Base-by-base conservation (phyloP, 352 stramenopile genomes). In the Phytopythium chamaehyphon region DNA sequence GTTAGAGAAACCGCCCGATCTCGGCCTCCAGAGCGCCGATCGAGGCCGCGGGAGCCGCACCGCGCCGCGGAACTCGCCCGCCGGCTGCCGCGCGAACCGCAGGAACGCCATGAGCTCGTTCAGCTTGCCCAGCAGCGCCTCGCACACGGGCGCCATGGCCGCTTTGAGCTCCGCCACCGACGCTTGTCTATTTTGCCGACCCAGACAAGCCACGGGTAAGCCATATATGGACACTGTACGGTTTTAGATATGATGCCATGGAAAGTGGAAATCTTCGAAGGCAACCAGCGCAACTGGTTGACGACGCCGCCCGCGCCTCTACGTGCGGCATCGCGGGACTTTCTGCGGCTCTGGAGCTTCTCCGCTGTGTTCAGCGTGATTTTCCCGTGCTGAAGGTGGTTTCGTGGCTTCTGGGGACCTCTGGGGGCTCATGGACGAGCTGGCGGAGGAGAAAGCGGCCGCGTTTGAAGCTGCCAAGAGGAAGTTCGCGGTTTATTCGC, bases 41-140 rank as follows among this genome's bases (percentile, higher is more conserved):
- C 9, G 28, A 55, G 23, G 5, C 31, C 11, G 37, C 44, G 55
- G 21, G 16, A 10, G 19, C 69, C 73, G 40, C 38, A 93, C 83
- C 28, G 76, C 75, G 42, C 83, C 80, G 12, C 60, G 66, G 57
- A 90, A 93, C 12, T 72, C 54, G 19, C 65, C 64, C 10, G 44
- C 59, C 7, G 66, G 59, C 1, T 73, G 62, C 57, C 62, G 73
- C 15, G 80, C 55, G 48, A 90, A 93, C 63, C 70, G 66, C 43
- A 93, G 53, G 58, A 90, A 93, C 68, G 83, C 78, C 80, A 93
- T 93, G 47, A 93, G 73, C 54, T 93, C 83, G 35, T 90, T 74
- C 21, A 93, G 70, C 54, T 91, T 93, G 50, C 74, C 80, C 62
- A 89, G 53, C 16, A 91, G 65, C 36, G 66, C 69, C 45, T 87